Evolutionary conservation across 306 rosid genomes (phyloP).

Genomic region (Benincasa hispida): DNA sequence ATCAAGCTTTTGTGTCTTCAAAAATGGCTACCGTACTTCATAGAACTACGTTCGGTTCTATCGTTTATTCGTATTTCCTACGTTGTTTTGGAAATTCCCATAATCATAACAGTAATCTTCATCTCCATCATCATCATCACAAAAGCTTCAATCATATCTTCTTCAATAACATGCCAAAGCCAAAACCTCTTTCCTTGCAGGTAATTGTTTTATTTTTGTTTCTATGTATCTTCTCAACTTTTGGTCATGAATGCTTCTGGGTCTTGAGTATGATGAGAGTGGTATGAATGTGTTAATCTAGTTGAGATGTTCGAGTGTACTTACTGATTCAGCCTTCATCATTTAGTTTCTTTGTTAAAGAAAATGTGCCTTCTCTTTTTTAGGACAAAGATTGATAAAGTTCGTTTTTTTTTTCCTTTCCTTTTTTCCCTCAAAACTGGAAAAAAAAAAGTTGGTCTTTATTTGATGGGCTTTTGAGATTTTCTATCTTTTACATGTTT

Average conservation of each 20-base stretch:
- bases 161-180: conserved; percentile 54
- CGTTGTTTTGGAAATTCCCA: conserved; percentile 20
- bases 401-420: background rate
- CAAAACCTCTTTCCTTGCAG: conserved; percentile 78
- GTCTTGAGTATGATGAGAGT: no score
- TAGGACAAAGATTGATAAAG: background rate
- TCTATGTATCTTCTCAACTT: no score
- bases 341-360: background rate
- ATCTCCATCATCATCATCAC: background rate
- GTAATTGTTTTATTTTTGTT: conserved; percentile 13
- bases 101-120: background rate
- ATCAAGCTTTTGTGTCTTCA: conserved; percentile 8
- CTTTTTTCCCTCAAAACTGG: background rate
- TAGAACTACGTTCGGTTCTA: conserved; percentile 34
- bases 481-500: background rate
- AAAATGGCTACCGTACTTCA: conserved; percentile 46
- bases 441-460: background rate
- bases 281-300: no score
- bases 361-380: background rate
- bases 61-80: conserved; percentile 29
- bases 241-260: no score
- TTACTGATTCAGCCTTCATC: no score
- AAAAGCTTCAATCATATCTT: conserved; percentile 14
- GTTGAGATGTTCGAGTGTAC: no score
- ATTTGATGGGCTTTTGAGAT: background rate